Conservation (phyloP, 768 basidiomycete species). For the Pholiota microspora region DNA sequence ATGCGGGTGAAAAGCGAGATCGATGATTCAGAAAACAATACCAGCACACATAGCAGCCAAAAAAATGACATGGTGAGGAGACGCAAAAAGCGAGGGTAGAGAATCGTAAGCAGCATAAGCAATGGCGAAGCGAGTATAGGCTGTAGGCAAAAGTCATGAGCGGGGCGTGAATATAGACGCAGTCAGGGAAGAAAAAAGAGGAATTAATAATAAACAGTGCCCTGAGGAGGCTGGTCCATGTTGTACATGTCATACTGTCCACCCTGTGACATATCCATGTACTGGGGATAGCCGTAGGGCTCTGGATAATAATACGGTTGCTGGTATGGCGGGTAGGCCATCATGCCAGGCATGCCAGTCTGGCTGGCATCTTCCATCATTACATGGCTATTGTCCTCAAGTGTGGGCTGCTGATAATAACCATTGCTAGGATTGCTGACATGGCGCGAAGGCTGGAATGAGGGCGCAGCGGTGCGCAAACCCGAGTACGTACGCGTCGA, state of each 20-base stretch:
- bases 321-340: constrained; percentile 59
- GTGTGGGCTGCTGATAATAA: constrained; percentile 23
- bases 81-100: constrained; percentile 16
- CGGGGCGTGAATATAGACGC: constrained; percentile 22
- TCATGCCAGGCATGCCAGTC: constrained; percentile 31
- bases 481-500: constrained; percentile 31
- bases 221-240: constrained; percentile 46
- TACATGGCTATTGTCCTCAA: constrained; percentile 24
- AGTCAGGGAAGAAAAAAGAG: constrained; percentile 16
- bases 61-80: constrained; percentile 13
- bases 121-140: constrained; percentile 17
- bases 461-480: constrained; percentile 49
- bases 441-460: constrained; percentile 46
- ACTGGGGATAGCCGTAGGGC: constrained; percentile 62
- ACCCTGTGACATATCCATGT: constrained; percentile 66
- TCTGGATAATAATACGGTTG: constrained; percentile 73
- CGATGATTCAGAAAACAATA: constrained; percentile 20
- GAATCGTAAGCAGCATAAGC: constrained; percentile 20
- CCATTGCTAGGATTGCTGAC: constrained; percentile 20
- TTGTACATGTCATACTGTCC: constrained; percentile 70
- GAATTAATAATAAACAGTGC: constrained; percentile 60
- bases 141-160: constrained; percentile 21
- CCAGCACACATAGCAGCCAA: constrained; percentile 22
- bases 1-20: constrained; percentile 24
- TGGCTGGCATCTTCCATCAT: constrained; percentile 21